Evolutionary conservation across 345 rosid genomes (phyloP), one percentile per base, ranked within the genome.

Genomic region (Ricinus communis): DNA sequence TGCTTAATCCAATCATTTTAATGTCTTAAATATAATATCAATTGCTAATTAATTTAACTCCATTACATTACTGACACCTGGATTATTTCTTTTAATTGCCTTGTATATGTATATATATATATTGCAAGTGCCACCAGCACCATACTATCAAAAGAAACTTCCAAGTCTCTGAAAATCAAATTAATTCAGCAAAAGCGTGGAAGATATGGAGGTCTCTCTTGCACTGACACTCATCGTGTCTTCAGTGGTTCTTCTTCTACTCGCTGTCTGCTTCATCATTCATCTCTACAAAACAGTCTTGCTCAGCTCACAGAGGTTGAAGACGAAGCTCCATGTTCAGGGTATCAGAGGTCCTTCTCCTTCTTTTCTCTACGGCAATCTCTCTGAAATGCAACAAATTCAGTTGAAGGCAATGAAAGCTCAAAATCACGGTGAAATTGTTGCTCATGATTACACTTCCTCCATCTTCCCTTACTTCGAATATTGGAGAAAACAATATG

Each of bases 401-500:
- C 85, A 87, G 21, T 46, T 73, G 9, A 76, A 63, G 49, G 77
- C 78, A 5, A 47, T 19, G 2, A 51, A 46, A 36, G 21, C 50
- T 8, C 10, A n/a, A 21, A 46, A 14, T 68, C 69, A 65, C 33
- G 55, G 21, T 25, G 77, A 81, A 33, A 76, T 87, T 36, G 71
- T 92, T 19, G 88, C 86, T 12, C 97, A 87, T 71, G 93, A 92
- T 79, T 88, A 87, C 65, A 82, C 97, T n/a, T 85, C 89, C 43
- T 77, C 93, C 33, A 76, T 92, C 75, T 92, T 90, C 68, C 97
- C 97, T 0, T 87, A 87, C 68, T 86, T 90, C 7, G 90, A 88
- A 12, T 87, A 80, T 22, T 92, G 97, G 97, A 74, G 90, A 77
- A 90, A 90, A 74, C 71, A 87, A 83, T 90, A 90, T 66, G 97